Conservation (phyloP, 306 rosid species). For the Gleditsia sinensis region DNA sequence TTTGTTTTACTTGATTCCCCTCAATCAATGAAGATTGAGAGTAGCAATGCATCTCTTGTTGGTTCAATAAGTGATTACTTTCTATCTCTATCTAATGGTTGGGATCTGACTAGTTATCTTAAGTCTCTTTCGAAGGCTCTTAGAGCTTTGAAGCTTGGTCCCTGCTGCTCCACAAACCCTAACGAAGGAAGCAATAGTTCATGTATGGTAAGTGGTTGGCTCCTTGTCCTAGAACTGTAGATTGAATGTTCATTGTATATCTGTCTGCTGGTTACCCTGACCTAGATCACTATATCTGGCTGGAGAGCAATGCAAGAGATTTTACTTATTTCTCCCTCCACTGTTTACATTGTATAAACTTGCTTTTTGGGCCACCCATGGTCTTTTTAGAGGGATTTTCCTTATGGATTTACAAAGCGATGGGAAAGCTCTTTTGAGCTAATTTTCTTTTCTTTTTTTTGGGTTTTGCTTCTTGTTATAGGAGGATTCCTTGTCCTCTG, state of each 20-base stretch:
- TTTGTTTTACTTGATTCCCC: conserved; percentile 96
- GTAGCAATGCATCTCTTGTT: conserved; percentile 91
- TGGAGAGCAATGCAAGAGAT: not conserved
- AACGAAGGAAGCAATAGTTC: conserved; percentile 87
- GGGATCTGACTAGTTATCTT: conserved; percentile 96
- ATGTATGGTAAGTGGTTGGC: conserved; percentile 67
- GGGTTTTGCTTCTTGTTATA: not conserved
- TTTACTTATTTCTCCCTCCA: not conserved
- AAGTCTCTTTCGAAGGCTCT: conserved; percentile 95
- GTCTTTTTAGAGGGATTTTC: not conserved
- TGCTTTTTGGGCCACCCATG: not conserved
- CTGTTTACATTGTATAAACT: not conserved
- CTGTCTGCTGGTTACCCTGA: not conserved
- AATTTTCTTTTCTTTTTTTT: not conserved
- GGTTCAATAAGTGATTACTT: conserved; percentile 96
- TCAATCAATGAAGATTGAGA: conserved; percentile 94
- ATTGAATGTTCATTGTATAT: conserved; percentile 27
- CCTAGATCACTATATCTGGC: not conserved
- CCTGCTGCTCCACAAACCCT: conserved; percentile 67
- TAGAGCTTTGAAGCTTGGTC: conserved; percentile 81
- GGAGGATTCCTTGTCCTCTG: not conserved
- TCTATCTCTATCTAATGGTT: conserved; percentile 91
- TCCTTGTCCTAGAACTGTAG: conserved; percentile 22
- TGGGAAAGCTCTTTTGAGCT: not conserved
- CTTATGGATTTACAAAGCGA: not conserved